Percentiles rank a stretch among this genome's conserved stretches.
These are phyloP conservation scores for Neopestalotiopsis rosae DNA, from an alignment of 2,329 filamentous ascomycete species.

Conservation along the genomic window DNA sequence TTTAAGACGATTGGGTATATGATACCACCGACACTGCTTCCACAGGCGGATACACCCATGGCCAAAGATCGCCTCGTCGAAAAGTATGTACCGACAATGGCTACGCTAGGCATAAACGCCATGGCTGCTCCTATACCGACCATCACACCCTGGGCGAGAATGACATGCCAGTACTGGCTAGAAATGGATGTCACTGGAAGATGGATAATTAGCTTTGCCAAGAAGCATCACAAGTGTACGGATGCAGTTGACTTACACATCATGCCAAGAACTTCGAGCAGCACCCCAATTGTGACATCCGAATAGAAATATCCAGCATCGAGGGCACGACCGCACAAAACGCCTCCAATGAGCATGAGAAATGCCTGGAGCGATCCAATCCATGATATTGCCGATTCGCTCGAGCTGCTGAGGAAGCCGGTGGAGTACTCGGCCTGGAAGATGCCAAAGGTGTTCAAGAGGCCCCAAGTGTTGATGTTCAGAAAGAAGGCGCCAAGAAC, in stretches of 20 bases:
- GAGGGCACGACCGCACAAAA: slow-evolving; percentile 57
- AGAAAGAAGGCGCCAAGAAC: slow-evolving; percentile 5
- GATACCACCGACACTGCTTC: slow-evolving; percentile 37
- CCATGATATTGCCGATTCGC: slow-evolving; percentile 49
- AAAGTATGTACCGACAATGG: slow-evolving; percentile 37
- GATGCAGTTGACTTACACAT: slow-evolving; percentile 36
- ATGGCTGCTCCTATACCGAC: slow-evolving; percentile 47
- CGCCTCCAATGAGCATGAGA: slow-evolving; percentile 54
- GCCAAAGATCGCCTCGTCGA: slow-evolving; percentile 36
- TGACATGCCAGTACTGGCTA: slow-evolving; percentile 54
- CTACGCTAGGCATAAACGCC: slow-evolving; percentile 28
- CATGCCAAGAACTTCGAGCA: slow-evolving; percentile 53
- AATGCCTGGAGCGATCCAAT: slow-evolving; percentile 58
- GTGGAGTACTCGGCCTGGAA: slow-evolving; percentile 4
- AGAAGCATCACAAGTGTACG: not conserved
- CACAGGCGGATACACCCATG: slow-evolving; percentile 38
- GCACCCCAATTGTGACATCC: slow-evolving; percentile 31
- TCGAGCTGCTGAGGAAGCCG: not conserved
- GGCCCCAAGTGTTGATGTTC: slow-evolving; percentile 3
- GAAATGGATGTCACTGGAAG: slow-evolving; percentile 51
- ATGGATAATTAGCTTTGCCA: not conserved
- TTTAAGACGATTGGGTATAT: slow-evolving; percentile 50
- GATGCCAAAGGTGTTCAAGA: slow-evolving; percentile 4
- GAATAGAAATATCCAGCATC: slow-evolving; percentile 56
- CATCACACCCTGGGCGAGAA: slow-evolving; percentile 56